Conservation (phyloP, 805 yeast species). For the Kuraishia hungarica region DNA sequence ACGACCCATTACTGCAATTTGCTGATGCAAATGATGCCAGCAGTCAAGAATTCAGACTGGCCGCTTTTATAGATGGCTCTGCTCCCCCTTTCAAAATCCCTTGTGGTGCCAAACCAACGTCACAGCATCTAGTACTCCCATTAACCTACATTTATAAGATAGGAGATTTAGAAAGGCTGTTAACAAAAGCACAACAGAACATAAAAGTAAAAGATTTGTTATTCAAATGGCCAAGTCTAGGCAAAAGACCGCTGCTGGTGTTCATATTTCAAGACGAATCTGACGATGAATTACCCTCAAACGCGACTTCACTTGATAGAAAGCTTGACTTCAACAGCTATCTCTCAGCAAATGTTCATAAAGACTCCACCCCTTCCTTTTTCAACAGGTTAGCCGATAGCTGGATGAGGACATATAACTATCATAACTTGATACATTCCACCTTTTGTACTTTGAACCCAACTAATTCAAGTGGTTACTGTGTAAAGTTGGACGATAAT, state of each 20-base stretch:
- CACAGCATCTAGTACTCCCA: constrained; percentile 31
- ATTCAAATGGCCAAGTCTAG: constrained; percentile 20
- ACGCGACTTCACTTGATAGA: neutral
- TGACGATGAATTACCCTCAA: neutral
- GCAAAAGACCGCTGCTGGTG: constrained; percentile 27
- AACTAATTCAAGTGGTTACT: constrained; percentile 18
- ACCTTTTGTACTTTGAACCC: constrained; percentile 32
- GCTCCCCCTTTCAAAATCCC: constrained; percentile 36
- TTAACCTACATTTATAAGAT: constrained; percentile 10
- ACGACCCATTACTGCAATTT: neutral
- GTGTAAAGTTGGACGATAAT: constrained; percentile 28
- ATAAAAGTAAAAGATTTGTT: constrained; percentile 3
- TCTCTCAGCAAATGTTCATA: neutral
- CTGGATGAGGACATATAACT: constrained; percentile 27
- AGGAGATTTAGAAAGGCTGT: constrained; percentile 5
- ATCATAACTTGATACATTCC: constrained; percentile 28
- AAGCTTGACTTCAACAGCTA: neutral
- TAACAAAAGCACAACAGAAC: constrained; percentile 2
- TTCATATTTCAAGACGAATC: constrained; percentile 22
- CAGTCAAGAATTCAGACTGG: constrained; percentile 1
- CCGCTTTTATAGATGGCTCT: constrained; percentile 15
- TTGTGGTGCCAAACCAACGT: constrained; percentile 23
- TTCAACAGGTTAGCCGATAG: constrained; percentile 32
- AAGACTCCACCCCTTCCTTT: constrained; percentile 12
- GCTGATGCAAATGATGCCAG: neutral